Conservation (phyloP, 192 early-diverging fungal genomes). For the Rhizophlyctis rosea region DNA sequence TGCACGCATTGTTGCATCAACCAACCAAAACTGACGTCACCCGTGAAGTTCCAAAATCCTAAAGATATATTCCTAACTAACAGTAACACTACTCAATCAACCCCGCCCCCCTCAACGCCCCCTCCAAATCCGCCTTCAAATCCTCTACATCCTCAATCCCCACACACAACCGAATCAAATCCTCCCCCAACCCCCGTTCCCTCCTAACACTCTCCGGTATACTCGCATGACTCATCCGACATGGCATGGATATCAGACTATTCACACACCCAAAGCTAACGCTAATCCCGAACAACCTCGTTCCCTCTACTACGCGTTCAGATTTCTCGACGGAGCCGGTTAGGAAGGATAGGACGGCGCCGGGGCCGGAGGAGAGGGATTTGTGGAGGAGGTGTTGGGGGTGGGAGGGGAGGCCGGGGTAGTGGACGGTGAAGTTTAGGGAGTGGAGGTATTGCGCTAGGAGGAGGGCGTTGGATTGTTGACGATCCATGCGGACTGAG, state of each 20-base stretch:
- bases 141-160: slow-evolving; percentile 95
- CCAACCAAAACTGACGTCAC: no score
- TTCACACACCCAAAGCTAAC: slow-evolving; percentile 99
- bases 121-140: slow-evolving; percentile 80
- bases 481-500: slow-evolving; percentile 92
- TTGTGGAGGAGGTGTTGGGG: slow-evolving; percentile 82
- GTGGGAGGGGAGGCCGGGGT: slow-evolving; percentile 79
- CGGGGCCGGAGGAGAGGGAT: slow-evolving; percentile 76
- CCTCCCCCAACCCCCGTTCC: slow-evolving; percentile 89
- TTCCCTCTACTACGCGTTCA: slow-evolving; percentile 78
- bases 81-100: background rate
- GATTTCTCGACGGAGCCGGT: slow-evolving; percentile 79
- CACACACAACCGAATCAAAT: slow-evolving; percentile 92
- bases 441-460: slow-evolving; percentile 81
- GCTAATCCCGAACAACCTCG: slow-evolving; percentile 84
- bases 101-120: slow-evolving; percentile 63
- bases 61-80: no score
- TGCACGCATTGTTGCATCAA: no score
- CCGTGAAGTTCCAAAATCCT: no score
- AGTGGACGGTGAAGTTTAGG: slow-evolving; percentile 76
- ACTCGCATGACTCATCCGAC: slow-evolving; percentile 95
- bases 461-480: slow-evolving; percentile 75
- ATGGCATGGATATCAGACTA: slow-evolving; percentile 97
- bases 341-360: slow-evolving; percentile 93
- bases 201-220: slow-evolving; percentile 88